Evolutionary conservation across 306 rosid species (phyloP).

Genomic region (Sophora flavescens): DNA sequence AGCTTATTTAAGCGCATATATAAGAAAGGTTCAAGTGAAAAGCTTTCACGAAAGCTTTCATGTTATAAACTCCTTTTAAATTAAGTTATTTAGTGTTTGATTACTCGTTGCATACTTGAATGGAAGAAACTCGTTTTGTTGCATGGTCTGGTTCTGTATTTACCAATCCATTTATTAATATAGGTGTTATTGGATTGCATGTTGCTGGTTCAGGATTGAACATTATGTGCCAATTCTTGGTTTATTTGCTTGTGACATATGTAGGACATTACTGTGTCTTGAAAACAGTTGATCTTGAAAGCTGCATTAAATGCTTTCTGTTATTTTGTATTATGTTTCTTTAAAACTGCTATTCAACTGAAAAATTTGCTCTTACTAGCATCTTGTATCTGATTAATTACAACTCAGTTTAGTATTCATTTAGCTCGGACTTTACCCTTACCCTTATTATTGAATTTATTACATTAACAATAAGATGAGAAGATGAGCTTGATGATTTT

Average conservation of each 20-base stretch:
- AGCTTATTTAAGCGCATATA: too few species aligned
- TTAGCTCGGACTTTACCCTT: conserved; percentile 25
- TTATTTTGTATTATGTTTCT: conserved; percentile 15
- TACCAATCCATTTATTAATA: neutral
- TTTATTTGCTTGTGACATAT: conserved; percentile 21
- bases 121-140: neutral
- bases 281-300: conserved; percentile 13
- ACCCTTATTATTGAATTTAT: conserved; percentile 16
- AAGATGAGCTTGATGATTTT: neutral
- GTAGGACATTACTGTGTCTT: conserved; percentile 25
- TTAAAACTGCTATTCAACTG: conserved; percentile 2
- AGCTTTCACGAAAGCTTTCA: too few species aligned
- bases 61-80: too few species aligned
- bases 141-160: neutral
- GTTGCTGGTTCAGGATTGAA: conserved; percentile 15
- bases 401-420: conserved; percentile 14
- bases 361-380: conserved; percentile 1
- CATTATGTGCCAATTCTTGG: conserved; percentile 1
- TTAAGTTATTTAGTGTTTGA: too few species aligned
- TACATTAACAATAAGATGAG: conserved; percentile 2
- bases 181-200: neutral
- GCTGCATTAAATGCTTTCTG: neutral
- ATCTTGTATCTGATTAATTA: conserved; percentile 30
- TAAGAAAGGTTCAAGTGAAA: too few species aligned
- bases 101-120: too few species aligned